Percentiles rank a stretch among this genome's conserved stretches.
Evolutionary conservation across 345 rosid genomes (phyloP).

Genomic region (Toxicodendron radicans): DNA sequence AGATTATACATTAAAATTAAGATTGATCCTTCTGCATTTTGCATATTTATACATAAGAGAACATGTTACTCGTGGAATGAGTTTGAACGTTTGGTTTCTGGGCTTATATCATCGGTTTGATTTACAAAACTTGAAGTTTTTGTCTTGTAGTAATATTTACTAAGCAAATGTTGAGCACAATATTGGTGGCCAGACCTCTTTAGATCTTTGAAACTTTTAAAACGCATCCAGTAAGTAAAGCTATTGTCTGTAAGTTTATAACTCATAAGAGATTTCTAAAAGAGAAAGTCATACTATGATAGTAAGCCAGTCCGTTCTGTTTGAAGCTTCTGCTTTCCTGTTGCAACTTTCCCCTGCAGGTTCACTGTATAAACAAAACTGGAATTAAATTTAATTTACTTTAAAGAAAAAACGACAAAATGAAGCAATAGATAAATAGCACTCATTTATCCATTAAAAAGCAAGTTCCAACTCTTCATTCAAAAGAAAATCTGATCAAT

Average conservation of each 20-base stretch:
- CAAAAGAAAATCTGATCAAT: neutral
- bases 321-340: conserved; percentile 77
- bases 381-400: neutral
- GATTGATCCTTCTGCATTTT: neutral
- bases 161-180: neutral
- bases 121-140: neutral
- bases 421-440: neutral
- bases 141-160: neutral
- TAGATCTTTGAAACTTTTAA: neutral
- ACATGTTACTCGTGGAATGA: neutral
- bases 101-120: neutral
- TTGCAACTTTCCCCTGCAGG: conserved; percentile 91
- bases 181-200: neutral
- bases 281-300: conserved; percentile 72
- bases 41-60: too few relatives aligned
- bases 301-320: conserved; percentile 89
- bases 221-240: neutral
- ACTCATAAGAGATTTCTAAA: neutral
- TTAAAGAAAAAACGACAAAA: neutral
- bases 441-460: neutral
- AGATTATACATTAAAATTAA: neutral
- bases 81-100: neutral
- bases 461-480: neutral
- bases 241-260: neutral
- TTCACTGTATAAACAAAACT: conserved; percentile 56